Evolutionary conservation across 257 asterid genomes (phyloP), one percentile per base, ranked within the genome.

Genomic region (Jacaranda copaia): DNA sequence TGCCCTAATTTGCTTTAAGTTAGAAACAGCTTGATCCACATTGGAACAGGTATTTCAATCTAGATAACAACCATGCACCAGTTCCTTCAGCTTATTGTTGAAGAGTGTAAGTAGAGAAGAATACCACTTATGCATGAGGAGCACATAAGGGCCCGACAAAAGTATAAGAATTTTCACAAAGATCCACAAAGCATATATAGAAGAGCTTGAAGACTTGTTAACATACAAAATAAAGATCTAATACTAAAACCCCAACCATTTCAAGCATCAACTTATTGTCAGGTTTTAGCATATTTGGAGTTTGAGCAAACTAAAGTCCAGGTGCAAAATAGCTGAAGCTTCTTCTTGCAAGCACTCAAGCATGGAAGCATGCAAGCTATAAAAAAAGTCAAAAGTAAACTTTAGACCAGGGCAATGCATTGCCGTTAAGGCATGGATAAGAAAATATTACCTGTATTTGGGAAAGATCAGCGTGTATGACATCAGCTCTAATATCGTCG

Each of bases 381-480:
- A 13, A n/a, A 62, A 25, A 7, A 8, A 53, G 19, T 69, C 48
- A 20, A 13, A 62, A 15, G 68, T 14, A 56, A 39, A 76, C 57
- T 55, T 38, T 55, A 68, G 49, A 35, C 12, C 55, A 68, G 40
- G 32, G 49, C 53, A 40, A 40, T 45, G 64, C 61, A 49, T 42
- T 68, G 58, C 59, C 38, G 10, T 74, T 14, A 14, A 68, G 77
- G 58, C 20, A 16, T 46, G 64, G 55, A 45, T 11, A 48, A 45
- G 43, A 18, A n/a, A 72, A 59, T 80, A 19, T 75, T 72, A 90
- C 98, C 98, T 88, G 84, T 63, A 61, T 57, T 69, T 89, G 83
- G 35, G 95, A 79, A 70, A 92, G 90, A 82, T 93, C 97, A 11
- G 97, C 89, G 82, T 91, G 98, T 71, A 93, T 87, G 40, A 89